Conservation (phyloP, 345 rosid genomes). For the Microthlaspi erraticum region DNA sequence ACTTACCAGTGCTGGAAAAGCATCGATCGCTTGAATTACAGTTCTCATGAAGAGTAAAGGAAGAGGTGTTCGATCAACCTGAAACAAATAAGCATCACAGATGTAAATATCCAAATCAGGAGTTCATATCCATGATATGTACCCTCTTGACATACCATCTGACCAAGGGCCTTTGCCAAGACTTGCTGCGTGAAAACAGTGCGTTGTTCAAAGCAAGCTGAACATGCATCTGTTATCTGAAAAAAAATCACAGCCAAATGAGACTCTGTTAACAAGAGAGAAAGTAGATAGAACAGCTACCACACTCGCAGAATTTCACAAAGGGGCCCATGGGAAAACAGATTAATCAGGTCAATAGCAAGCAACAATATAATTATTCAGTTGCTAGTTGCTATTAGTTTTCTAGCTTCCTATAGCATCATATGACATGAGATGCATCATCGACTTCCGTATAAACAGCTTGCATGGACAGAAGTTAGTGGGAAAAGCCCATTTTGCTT, state of each 20-base stretch:
- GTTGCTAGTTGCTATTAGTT: slow-evolving; percentile 22
- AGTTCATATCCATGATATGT: slow-evolving; percentile 18
- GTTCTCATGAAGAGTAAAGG: slow-evolving; percentile 99
- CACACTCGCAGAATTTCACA: slow-evolving; percentile 2
- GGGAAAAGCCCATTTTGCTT: neutral
- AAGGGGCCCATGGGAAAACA: neutral
- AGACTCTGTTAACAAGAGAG: slow-evolving; percentile 21
- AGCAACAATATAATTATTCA: slow-evolving; percentile 24
- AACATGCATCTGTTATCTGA: slow-evolving; percentile 92
- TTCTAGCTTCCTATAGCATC: slow-evolving; percentile 19
- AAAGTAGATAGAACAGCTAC: slow-evolving; percentile 14
- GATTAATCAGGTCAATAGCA: slow-evolving; percentile 9
- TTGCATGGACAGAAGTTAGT: slow-evolving; percentile 10
- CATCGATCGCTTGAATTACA: slow-evolving; percentile 95
- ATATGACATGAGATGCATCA: slow-evolving; percentile 19
- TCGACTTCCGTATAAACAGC: neutral
- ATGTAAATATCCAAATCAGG: slow-evolving; percentile 23
- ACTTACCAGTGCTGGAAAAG: slow-evolving; percentile 89
- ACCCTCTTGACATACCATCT: slow-evolving; percentile 66
- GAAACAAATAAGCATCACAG: slow-evolving; percentile 44
- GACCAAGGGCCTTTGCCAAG: slow-evolving; percentile 90
- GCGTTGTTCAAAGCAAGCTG: slow-evolving; percentile 98
- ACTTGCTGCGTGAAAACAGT: slow-evolving; percentile 97
- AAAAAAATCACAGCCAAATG: slow-evolving; percentile 32
- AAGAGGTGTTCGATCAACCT: slow-evolving; percentile 92